Evolutionary conservation across 257 asterid species (phyloP), one percentile per base, ranked within the genome.

Genomic region (Solanum piurae): DNA sequence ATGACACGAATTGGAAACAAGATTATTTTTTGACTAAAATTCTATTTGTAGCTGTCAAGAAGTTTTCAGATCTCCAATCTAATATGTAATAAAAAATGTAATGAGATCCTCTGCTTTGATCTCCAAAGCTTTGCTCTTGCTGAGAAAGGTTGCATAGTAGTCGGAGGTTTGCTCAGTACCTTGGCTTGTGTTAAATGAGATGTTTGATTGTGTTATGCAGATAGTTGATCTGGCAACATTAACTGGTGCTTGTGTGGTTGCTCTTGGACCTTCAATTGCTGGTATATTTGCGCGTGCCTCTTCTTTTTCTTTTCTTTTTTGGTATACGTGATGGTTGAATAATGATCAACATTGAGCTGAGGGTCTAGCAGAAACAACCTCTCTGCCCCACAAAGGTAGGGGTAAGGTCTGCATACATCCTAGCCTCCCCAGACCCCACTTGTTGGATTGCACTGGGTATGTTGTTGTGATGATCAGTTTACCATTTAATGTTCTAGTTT

Each of bases 221-320:
- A 94, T 96, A 31, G 94, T 96, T 89, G 99, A 96, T 91, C 91
- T 96, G 88, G 98, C 99, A 76, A 95, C 99, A 60, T 91, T 96
- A 86, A 96, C 99, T 25, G 99, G 99, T 84, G 98, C 99, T 62
- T 94, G 98, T 38, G 49, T 94, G 11, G 90, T 96, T 42, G 99
- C 99, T 88, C 98, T 96, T 90, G 98, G 99, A 58, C 98, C 98
- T 79, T 91, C 99, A 69, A 91, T 96, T 90, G 98, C 98, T 40
- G 99, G 99, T 96, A 88, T 34, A 76, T 89, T 21, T 58, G 36
- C 55, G 76, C 76, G 14, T 77, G 60, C 55, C 20, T 86, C 64
- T 72, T 55, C 40, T 9, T 60, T 10, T 64, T 3, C 55, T 83
- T 55, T 11, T 31, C 11, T 16, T 44, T 4, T 33, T 83, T 64